Base-by-base conservation (phyloP, 345 rosid species). In the Bruguiera parviflora region DNA sequence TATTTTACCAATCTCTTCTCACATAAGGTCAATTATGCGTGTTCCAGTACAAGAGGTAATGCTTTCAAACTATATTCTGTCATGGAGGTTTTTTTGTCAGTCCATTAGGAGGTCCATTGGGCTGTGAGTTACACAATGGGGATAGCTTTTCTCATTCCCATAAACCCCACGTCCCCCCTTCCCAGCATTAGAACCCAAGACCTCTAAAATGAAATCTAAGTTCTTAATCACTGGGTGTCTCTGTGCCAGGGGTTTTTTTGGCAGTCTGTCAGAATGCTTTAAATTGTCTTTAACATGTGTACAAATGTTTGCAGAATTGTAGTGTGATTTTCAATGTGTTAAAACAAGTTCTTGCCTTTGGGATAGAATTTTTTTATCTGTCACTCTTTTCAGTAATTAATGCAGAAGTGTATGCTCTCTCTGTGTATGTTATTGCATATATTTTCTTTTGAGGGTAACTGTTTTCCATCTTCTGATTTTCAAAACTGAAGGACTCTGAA, bases 1-100 rank as follows among this genome's bases (percentile, higher is more conserved):
- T 77, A 77, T 95, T 67, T 87, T 95, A 47, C 97, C 98, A 6
- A 86, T 95, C 69, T 95, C 99, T 28, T 92, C 99, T 49, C 99
- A 95, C 75, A 86, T 95, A 69, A 86, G 84, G 80, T 88, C 91
- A 28, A 90, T 92, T 69, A 66, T 78, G 56, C 83, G 84, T 25
- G 87, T 80, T 67, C 88, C 86, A 18, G 77, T 77, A 49, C 74
- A 75, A 78, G 90, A 87, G 93, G 98, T 94, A 80, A 43, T 43
- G 49, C 5, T 43, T 13, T 13, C 19, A 43, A 43, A 43, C 49
- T 0, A 13, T 43, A 43, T 43, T 43, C 49, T 43, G 9, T 43
- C 49, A 43, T 43, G 49, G 49, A 39, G 49, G 0, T 33, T 33
- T 33, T 4, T 33, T 33, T 33, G 1, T 7, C 0, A 9, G 37